Evolutionary conservation across 805 yeast species (phyloP).

Genomic region (Teunomyces gatunensis): DNA sequence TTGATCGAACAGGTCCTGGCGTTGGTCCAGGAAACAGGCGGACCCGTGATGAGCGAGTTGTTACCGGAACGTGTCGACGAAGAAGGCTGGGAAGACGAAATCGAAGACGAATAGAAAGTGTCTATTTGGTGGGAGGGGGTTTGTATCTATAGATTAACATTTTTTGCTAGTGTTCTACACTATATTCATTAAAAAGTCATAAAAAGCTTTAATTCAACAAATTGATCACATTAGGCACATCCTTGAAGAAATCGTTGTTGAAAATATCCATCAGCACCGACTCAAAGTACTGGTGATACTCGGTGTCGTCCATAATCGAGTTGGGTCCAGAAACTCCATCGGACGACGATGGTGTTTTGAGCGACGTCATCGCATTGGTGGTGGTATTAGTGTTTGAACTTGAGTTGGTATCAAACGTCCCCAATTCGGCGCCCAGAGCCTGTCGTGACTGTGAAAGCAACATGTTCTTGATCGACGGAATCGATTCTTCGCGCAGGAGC

Average conservation of each 20-base stretch:
- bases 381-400: not conserved
- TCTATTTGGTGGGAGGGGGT: slow-evolving; percentile 3
- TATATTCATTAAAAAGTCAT: not conserved
- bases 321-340: slow-evolving; percentile 3
- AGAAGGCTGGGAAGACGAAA: slow-evolving; percentile 56
- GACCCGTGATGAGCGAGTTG: slow-evolving; percentile 46
- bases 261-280: slow-evolving; percentile 26
- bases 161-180: not conserved
- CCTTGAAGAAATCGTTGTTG: slow-evolving; percentile 25
- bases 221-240: slow-evolving; percentile 20
- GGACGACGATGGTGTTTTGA: not conserved
- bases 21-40: slow-evolving; percentile 58
- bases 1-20: slow-evolving; percentile 51
- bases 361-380: not conserved
- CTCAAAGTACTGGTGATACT: slow-evolving; percentile 24
- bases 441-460: slow-evolving; percentile 1
- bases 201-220: slow-evolving; percentile 3
- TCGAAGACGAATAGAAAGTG: slow-evolving; percentile 17
- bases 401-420: not conserved
- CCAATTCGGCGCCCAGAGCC: not conserved
- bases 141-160: not conserved
- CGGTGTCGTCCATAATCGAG: slow-evolving; percentile 3
- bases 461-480: slow-evolving; percentile 10
- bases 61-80: slow-evolving; percentile 35
- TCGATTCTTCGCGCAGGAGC: slow-evolving; percentile 1